Conservation (phyloP, 495 filamentous ascomycete species). For the Xylaria telfairii region DNA sequence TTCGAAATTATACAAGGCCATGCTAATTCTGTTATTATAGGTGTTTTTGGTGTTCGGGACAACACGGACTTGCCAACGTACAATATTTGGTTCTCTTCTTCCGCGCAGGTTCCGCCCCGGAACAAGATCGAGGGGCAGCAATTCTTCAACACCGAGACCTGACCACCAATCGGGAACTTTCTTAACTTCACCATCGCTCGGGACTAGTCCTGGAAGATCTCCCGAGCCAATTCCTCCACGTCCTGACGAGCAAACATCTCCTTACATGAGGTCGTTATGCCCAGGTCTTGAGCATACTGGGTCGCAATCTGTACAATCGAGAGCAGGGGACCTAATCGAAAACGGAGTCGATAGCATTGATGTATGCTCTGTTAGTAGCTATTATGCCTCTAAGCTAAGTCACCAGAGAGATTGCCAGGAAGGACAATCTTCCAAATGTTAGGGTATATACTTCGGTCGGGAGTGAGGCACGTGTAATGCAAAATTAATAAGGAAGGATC, state of each 20-base stretch:
- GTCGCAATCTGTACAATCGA: background rate
- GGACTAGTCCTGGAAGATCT: background rate
- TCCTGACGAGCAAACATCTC: background rate
- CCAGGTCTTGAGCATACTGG: background rate
- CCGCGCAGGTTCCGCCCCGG: slow-evolving; percentile 28
- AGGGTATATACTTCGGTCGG: background rate
- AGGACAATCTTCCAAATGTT: background rate
- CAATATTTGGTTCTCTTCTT: slow-evolving; percentile 28
- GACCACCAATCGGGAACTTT: background rate
- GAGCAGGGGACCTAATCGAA: background rate
- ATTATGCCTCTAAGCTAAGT: background rate
- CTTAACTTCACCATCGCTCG: background rate
- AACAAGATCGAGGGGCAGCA: background rate
- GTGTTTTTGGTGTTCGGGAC: slow-evolving; percentile 52
- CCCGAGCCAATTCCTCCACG: background rate
- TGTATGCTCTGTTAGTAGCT: background rate
- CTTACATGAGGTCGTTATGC: background rate
- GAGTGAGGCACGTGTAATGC: background rate
- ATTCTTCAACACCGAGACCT: background rate
- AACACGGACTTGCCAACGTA: slow-evolving; percentile 43
- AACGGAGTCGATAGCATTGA: background rate
- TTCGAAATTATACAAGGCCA: background rate
- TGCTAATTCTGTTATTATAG: slow-evolving; percentile 7
- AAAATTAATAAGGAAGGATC: background rate
- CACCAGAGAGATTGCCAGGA: background rate